Base-by-base conservation (phyloP, 768 basidiomycete genomes). In the Neoboletus magnificus region DNA sequence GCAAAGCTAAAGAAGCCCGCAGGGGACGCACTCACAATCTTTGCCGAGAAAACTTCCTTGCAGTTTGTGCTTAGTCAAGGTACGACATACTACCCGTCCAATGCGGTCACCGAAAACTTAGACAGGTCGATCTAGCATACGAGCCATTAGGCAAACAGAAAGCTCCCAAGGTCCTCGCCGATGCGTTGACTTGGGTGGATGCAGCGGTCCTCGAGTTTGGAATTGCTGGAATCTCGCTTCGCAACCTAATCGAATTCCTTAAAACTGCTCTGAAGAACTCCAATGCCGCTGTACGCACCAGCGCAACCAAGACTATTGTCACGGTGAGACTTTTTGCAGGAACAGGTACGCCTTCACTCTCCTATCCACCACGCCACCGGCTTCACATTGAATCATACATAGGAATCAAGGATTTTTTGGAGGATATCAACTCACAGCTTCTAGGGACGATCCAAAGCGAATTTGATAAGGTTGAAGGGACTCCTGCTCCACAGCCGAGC, bases 1-100 rank as follows among this genome's bases (percentile, higher is more conserved):
- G 75, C 91, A 74, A 99, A 99, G 68, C 73, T 99, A 56, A 98
- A 98, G 78, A 98, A 98, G 69, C 90, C 95, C 5, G 92, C 95
- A 22, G 89, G 92, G 22, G 97, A 99, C 44, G 80, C 91, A 0
- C 74, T 99, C n/a, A 66, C 83, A 2, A 66, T 81, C 0, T 96
- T 93, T 65, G 86, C 93, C 0, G 97, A 98, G 72, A 95, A 87
- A 72, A 93, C 91, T 0, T 97, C 93, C 4, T 73, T 98, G 45
- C 93, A 96, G 55, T 98, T 99, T 66, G 90, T 98, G 20, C 81
- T 99, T 3, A 83, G 82, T 56, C 95, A 96, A 80, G 90, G 97
- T 94, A 62, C 49, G 81, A 66, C 22, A 50, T 42, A 42, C 52
- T 45, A 52, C 45, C 27, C 50, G 42, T 61, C 46, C 42, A 47